Percentiles rank a stretch among this genome's conserved stretches.
Conservation (phyloP, 2,329 filamentous ascomycete genomes). For the Beauveria asiatica region DNA sequence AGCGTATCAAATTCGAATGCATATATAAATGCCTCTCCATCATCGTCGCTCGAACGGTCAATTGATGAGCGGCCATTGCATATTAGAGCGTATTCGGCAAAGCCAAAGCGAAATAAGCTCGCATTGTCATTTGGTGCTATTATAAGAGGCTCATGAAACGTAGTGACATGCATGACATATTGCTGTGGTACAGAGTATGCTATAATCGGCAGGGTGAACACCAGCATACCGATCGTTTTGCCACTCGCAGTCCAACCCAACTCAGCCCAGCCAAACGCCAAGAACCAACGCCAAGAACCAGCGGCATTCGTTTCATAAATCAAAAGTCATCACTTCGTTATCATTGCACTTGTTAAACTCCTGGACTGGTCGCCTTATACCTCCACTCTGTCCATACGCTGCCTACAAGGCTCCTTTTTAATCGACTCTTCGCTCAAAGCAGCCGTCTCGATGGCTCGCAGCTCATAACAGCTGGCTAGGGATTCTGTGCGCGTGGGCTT, state of each 20-base stretch:
- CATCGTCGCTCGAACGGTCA: no score
- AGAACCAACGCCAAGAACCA: neutral
- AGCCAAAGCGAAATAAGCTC: neutral
- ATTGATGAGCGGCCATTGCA: no score
- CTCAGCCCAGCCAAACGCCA: neutral
- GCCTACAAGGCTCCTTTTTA: neutral
- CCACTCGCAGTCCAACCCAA: neutral
- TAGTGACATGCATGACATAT: neutral
- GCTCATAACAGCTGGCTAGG: conserved; percentile 4
- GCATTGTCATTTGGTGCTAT: neutral
- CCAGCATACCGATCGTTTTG: neutral
- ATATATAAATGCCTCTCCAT: no score
- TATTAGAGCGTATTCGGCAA: no score
- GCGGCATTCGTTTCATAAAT: neutral
- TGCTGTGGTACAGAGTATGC: neutral
- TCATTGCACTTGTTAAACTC: neutral
- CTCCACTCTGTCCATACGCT: neutral
- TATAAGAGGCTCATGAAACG: no score
- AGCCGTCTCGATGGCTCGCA: neutral
- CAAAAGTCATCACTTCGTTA: neutral
- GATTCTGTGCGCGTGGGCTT: neutral
- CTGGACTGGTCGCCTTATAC: neutral
- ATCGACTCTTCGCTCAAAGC: neutral
- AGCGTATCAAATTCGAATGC: no score
- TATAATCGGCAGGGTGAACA: neutral